Conservation (phyloP, 179 eudicot species). For the Carnegiea gigantea region DNA sequence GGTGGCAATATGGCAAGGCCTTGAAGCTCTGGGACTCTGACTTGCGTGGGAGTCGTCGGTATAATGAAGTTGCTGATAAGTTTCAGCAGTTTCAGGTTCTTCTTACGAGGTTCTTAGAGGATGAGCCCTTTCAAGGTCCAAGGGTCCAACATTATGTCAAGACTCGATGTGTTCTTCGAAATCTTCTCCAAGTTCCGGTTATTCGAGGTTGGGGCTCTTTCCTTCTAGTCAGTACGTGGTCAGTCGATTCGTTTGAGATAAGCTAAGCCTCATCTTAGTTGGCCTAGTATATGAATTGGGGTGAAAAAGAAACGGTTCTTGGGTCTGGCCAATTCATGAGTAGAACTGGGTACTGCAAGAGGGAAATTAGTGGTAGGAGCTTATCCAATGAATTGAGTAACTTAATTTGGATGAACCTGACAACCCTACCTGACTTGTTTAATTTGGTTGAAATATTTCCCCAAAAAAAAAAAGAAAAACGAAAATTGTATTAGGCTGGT, state of each 20-base stretch:
- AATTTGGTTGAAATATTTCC: no score
- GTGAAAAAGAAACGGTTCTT: no score
- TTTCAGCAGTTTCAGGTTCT: conserved; percentile 97
- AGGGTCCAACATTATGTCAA: conserved; percentile 71
- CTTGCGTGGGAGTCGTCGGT: conserved; percentile 49
- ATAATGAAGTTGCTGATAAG: conserved; percentile 80
- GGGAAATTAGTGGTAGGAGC: no score
- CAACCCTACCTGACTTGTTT: no score
- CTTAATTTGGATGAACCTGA: no score
- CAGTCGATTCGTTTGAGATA: not conserved
- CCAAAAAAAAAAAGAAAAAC: no score
- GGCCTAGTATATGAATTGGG: no score
- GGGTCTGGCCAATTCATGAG: no score
- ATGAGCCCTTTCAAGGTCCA: conserved; percentile 77
- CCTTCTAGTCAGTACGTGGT: not conserved
- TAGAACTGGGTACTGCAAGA: no score
- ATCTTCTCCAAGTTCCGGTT: conserved; percentile 88
- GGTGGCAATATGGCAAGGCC: conserved; percentile 91
- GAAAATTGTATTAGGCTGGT: no score
- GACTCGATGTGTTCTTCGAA: conserved; percentile 62
- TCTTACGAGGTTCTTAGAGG: conserved; percentile 72
- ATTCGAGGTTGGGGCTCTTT: conserved; percentile 57
- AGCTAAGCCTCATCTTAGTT: no score
- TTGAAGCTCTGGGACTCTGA: conserved; percentile 81
- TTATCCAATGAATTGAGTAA: no score